These are phyloP conservation scores for Stylosanthes scabra DNA, from an alignment of 331 rosid genomes.

Conservation along the genomic window DNA sequence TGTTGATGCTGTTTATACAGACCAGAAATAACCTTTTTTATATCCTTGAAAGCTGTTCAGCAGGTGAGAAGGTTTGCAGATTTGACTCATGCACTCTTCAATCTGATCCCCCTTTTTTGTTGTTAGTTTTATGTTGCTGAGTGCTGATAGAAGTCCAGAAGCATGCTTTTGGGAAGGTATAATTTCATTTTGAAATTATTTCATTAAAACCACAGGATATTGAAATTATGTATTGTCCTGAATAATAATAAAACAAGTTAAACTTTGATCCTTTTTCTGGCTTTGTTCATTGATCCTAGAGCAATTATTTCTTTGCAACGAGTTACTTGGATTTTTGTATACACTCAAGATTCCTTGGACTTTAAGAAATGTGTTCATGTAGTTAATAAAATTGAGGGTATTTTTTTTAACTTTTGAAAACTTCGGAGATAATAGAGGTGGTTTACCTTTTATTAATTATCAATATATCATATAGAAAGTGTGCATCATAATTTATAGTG, in stretches of 20 bases:
- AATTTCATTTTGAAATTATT: constrained; percentile 17
- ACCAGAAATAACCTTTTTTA: constrained; percentile 63
- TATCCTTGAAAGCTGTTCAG: constrained; percentile 36
- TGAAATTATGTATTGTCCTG: constrained; percentile 25
- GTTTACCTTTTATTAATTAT: no score
- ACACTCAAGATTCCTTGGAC: constrained; percentile 11
- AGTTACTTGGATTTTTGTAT: constrained; percentile 32
- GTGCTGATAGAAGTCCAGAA: constrained; percentile 12
- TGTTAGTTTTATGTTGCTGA: not conserved
- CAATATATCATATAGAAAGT: not conserved
- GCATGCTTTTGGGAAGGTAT: constrained; percentile 26
- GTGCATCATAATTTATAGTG: not conserved
- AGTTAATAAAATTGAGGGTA: no score
- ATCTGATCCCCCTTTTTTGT: constrained; percentile 5
- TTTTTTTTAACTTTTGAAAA: no score
- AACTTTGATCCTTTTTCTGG: constrained; percentile 31
- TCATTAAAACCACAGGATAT: constrained; percentile 31
- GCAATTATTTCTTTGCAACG: constrained; percentile 26
- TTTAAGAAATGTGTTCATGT: constrained; percentile 17
- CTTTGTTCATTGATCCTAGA: not conserved
- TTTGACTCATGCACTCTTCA: constrained; percentile 21
- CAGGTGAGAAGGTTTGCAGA: constrained; percentile 34
- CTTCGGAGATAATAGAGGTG: no score
- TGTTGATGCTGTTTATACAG: constrained; percentile 95
- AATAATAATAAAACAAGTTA: constrained; percentile 17